A percentile compares a stretch with the other conserved stretches of the same genome.
These are phyloP conservation scores for Salix brachista DNA, from an alignment of 345 rosid species.

Conservation along the genomic window DNA sequence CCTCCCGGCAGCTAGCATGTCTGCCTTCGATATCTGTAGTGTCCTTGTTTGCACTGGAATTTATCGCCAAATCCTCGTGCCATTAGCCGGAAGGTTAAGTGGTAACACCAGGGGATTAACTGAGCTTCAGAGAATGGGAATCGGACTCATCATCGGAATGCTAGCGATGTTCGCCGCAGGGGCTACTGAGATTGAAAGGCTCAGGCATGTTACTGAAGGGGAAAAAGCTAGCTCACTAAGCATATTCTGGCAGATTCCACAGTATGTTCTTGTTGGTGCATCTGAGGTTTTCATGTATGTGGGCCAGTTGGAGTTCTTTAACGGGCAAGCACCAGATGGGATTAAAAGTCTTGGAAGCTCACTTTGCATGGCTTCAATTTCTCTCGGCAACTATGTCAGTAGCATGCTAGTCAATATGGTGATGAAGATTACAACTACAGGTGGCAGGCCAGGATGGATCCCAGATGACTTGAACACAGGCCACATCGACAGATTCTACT, in stretches of 20 bases:
- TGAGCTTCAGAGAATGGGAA: slow-evolving; percentile 86
- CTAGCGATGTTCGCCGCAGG: slow-evolving; percentile 83
- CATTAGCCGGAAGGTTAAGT: slow-evolving; percentile 43
- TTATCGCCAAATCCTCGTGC: slow-evolving; percentile 63
- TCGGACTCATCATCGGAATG: slow-evolving; percentile 71
- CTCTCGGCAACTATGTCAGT: slow-evolving; percentile 82
- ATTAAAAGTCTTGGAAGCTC: slow-evolving; percentile 91
- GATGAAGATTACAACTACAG: slow-evolving; percentile 56
- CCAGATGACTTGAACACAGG: slow-evolving; percentile 62
- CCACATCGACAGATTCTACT: slow-evolving; percentile 76
- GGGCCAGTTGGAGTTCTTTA: slow-evolving; percentile 88
- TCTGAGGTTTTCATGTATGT: slow-evolving; percentile 93
- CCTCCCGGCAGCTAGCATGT: slow-evolving; percentile 93
- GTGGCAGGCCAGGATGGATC: slow-evolving; percentile 65
- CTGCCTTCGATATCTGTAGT: slow-evolving; percentile 72
- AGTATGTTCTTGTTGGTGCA: slow-evolving; percentile 71
- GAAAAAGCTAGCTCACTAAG: slow-evolving; percentile 52
- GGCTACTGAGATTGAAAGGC: slow-evolving; percentile 58
- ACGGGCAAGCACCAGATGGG: slow-evolving; percentile 87
- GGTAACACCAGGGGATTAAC: slow-evolving; percentile 53
- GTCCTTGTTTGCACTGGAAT: slow-evolving; percentile 68
- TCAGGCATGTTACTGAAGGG: slow-evolving; percentile 37
- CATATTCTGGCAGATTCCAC: slow-evolving; percentile 89
- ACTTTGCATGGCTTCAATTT: slow-evolving; percentile 91
- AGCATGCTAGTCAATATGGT: slow-evolving; percentile 69